Evolutionary conservation across 139 green algal species (phyloP).

Genomic region (Chlorella sorokiniana): DNA sequence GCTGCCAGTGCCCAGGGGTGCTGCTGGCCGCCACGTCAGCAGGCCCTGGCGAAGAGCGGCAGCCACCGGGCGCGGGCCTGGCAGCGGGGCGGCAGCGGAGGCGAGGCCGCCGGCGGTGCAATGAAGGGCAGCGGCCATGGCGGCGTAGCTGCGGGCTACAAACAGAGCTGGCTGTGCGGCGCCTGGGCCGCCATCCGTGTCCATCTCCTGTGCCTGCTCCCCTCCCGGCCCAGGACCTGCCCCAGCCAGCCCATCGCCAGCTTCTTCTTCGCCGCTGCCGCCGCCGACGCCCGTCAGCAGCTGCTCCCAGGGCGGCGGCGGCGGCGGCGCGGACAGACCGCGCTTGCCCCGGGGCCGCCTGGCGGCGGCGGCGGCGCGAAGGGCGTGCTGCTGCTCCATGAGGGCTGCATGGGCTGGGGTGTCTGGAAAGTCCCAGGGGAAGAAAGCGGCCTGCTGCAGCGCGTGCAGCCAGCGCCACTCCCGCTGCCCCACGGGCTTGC

Average conservation of each 20-base stretch:
- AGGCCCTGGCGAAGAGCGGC: neutral
- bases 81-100: neutral
- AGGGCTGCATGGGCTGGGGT: constrained; percentile 39
- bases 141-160: constrained; percentile 1
- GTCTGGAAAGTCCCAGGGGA: constrained; percentile 58
- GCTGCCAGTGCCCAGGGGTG: neutral
- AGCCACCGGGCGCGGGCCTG: neutral
- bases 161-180: constrained; percentile 6
- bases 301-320: constrained; percentile 2
- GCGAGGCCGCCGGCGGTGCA: neutral
- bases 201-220: neutral
- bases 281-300: neutral
- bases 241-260: neutral
- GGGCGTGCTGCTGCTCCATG: neutral
- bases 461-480: constrained; percentile 67
- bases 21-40: constrained; percentile 21
- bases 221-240: neutral
- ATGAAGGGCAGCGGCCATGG: constrained; percentile 2
- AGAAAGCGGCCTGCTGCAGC: constrained; percentile 39
- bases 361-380: constrained; percentile 10
- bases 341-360: constrained; percentile 18
- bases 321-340: neutral
- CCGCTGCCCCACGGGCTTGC: constrained; percentile 49
- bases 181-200: neutral
- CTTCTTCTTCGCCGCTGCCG: neutral